These are phyloP conservation scores for Ustilago tritici DNA, from an alignment of 1,284 basidiomycete genomes.

Conservation along the genomic window DNA sequence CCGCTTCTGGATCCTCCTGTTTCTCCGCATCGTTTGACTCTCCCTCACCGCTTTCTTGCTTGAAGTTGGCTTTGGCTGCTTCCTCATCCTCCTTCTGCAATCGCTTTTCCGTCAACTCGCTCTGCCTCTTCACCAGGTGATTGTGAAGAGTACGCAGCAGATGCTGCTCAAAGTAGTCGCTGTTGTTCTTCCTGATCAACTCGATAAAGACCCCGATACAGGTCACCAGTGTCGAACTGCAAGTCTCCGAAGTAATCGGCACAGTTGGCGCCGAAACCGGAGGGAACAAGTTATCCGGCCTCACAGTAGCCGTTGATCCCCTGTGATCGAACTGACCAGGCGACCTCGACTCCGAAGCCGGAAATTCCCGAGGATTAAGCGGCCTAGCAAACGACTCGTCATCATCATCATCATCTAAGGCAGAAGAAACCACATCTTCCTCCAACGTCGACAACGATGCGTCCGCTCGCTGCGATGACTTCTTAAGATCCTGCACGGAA, in stretches of 20 bases:
- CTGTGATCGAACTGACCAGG: conserved; percentile 48
- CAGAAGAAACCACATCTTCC: conserved; percentile 49
- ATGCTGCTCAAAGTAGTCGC: conserved; percentile 98
- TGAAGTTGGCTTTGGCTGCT: conserved; percentile 40
- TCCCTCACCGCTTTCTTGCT: conserved; percentile 9
- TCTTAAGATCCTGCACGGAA: conserved; percentile 28
- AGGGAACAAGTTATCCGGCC: conserved; percentile 57
- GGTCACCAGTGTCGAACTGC: conserved; percentile 87
- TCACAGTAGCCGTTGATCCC: conserved; percentile 62
- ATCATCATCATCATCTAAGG: conserved; percentile 66
- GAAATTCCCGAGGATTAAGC: conserved; percentile 54
- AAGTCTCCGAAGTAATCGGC: conserved; percentile 74
- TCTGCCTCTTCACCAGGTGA: conserved; percentile 86
- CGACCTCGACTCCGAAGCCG: conserved; percentile 49
- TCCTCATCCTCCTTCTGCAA: conserved; percentile 67
- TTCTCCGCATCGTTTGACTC: conserved; percentile 21
- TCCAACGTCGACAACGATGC: conserved; percentile 25
- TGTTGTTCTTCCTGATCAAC: conserved; percentile 97
- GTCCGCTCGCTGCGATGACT: conserved; percentile 34
- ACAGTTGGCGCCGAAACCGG: conserved; percentile 54
- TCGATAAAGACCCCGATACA: conserved; percentile 93
- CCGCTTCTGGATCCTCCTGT: conserved; percentile 50
- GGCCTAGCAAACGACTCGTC: conserved; percentile 55
- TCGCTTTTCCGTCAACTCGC: conserved; percentile 72
- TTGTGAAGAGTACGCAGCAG: conserved; percentile 95